Evolutionary conservation across 208 protist genomes (phyloP).

Genomic region (Lotmaria passim): DNA sequence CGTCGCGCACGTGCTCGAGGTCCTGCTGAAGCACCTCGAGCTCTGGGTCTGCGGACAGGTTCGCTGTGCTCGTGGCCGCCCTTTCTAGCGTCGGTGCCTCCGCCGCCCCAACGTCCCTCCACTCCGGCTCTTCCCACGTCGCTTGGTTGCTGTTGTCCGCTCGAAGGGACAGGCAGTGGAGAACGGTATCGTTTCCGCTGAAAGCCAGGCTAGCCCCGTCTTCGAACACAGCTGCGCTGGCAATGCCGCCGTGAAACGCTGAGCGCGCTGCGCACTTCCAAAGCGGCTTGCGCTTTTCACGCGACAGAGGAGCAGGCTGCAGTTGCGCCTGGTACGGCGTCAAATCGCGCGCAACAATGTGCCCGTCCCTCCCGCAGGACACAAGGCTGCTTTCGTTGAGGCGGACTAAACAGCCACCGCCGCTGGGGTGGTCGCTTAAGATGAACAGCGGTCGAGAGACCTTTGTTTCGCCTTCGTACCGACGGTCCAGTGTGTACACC

Average conservation of each 20-base stretch:
- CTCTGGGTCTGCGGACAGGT: background rate
- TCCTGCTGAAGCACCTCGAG: slow-evolving; percentile 6
- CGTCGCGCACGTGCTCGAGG: slow-evolving; percentile 46
- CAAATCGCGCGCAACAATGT: slow-evolving; percentile 67
- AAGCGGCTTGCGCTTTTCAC: slow-evolving; percentile 73
- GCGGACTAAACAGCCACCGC: slow-evolving; percentile 52
- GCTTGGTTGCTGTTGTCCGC: slow-evolving; percentile 5
- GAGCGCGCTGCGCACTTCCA: slow-evolving; percentile 47
- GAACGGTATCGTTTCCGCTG: slow-evolving; percentile 29
- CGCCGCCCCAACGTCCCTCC: slow-evolving; percentile 13
- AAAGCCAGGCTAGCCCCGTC: slow-evolving; percentile 18
- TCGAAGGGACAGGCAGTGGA: slow-evolving; percentile 27
- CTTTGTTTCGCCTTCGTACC: slow-evolving; percentile 56
- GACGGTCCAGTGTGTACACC: slow-evolving; percentile 79
- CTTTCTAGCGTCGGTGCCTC: background rate
- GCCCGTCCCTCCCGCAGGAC: slow-evolving; percentile 72
- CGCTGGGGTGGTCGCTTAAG: slow-evolving; percentile 77
- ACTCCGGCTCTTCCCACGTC: slow-evolving; percentile 53
- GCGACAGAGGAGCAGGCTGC: slow-evolving; percentile 72
- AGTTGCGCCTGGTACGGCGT: slow-evolving; percentile 67
- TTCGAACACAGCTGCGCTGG: slow-evolving; percentile 31
- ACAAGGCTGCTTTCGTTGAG: slow-evolving; percentile 45
- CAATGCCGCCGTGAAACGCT: slow-evolving; percentile 57
- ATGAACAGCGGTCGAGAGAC: slow-evolving; percentile 75
- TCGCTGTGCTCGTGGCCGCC: background rate